phyloP scores from a whole-genome alignment of 1,284 basidiomycete genomes.

The Melampsora larici-populina region DNA sequence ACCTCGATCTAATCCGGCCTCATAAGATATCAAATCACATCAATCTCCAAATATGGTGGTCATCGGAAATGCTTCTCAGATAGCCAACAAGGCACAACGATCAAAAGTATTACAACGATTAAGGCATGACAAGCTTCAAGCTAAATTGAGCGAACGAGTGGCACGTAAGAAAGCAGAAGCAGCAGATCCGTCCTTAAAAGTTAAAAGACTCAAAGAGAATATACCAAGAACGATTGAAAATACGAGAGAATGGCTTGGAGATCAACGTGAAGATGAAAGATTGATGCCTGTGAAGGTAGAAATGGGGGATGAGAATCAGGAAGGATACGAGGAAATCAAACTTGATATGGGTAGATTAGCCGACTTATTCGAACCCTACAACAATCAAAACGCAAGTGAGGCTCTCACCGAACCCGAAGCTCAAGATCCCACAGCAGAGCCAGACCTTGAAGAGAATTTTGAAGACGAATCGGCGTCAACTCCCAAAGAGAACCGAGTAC shows the following conservation, averaged over 20 bases:
- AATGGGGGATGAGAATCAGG: slow-evolving; percentile 7
- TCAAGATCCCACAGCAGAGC: slow-evolving; percentile 51
- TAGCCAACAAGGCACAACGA: slow-evolving; percentile 33
- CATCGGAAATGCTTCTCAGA: slow-evolving; percentile 22
- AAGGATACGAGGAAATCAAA: slow-evolving; percentile 22
- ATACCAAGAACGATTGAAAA: slow-evolving; percentile 29
- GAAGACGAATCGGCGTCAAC: slow-evolving; percentile 63
- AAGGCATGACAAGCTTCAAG: slow-evolving; percentile 23
- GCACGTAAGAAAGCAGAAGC: slow-evolving; percentile 31
- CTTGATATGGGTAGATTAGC: slow-evolving; percentile 39
- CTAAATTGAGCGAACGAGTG: slow-evolving; percentile 14
- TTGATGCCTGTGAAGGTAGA: slow-evolving; percentile 30
- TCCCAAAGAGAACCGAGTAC: slow-evolving; percentile 47
- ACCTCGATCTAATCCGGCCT: too few species aligned
- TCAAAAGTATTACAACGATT: slow-evolving; percentile 22
- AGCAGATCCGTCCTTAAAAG: slow-evolving; percentile 13
- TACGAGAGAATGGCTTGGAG: slow-evolving; percentile 36
- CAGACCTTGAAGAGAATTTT: slow-evolving; percentile 49
- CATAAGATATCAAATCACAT: too few species aligned
- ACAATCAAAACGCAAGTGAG: slow-evolving; percentile 44
- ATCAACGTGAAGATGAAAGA: slow-evolving; percentile 26
- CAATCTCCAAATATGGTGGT: background rate
- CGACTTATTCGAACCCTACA: slow-evolving; percentile 29
- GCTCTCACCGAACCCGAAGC: slow-evolving; percentile 51
- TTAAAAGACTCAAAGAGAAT: slow-evolving; percentile 15